phyloP scores from a whole-genome alignment of 192 early-diverging fungal species.

The Obelidium mucronatum region DNA sequence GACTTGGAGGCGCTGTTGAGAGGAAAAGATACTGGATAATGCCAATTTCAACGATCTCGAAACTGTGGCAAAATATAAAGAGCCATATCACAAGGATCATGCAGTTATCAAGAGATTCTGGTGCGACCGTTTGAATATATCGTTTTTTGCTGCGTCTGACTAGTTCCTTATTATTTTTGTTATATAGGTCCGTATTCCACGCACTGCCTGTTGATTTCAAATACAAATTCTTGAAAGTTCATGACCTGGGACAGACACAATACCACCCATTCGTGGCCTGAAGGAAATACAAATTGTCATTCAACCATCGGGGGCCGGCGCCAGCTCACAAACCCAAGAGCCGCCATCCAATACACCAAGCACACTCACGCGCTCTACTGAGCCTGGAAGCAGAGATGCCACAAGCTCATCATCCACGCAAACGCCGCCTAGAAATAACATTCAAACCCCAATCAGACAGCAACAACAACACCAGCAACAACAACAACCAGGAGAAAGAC shows the following conservation, averaged over 20 bases:
- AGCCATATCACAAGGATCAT: conserved; percentile 28
- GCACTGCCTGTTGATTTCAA: conserved; percentile 25
- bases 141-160: not conserved
- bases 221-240: conserved; percentile 32
- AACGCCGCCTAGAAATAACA: not conserved
- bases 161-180: not conserved
- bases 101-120: conserved; percentile 33
- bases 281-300: conserved; percentile 24
- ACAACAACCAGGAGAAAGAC: too few species aligned
- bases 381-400: too few species aligned
- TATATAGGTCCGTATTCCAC: conserved; percentile 33
- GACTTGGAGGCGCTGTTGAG: conserved; percentile 12
- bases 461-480: not conserved
- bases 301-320: conserved; percentile 23
- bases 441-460: not conserved
- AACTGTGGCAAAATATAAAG: conserved; percentile 17
- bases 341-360: not conserved
- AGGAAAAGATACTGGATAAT: not conserved
- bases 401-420: not conserved
- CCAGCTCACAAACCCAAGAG: not conserved
- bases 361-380: too few species aligned
- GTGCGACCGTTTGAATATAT: not conserved
- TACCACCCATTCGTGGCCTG: conserved; percentile 25
- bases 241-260: conserved; percentile 34
- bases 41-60: conserved; percentile 25